Base-by-base conservation (phyloP, 352 stramenopile species). In the Nothophytophthora sp. region DNA sequence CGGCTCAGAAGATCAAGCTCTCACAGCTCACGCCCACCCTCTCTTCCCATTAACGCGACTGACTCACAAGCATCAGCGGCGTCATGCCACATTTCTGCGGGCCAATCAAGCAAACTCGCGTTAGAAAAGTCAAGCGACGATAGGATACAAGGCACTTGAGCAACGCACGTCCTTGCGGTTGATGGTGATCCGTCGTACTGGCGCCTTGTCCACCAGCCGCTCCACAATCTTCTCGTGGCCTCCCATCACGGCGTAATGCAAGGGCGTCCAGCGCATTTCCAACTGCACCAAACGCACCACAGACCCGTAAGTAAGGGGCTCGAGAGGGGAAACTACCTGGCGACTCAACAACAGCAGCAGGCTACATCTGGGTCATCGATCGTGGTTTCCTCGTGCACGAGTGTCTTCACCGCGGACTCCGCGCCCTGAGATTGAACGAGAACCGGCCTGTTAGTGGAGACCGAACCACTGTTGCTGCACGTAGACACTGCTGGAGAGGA, bases 201-300 rank as follows among this genome's bases (percentile, higher is more conserved):
- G 82, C 11, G 82, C 73, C 50, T 90, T 87, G 29, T 88, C 78
- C 9, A 92, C 39, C 22, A 92, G 60, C 4, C 63, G 66, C 40
- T 55, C 56, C 1, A 67, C 79, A 29, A 88, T 75, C 5, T 59
- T 57, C 40, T 81, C 73, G 24, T 90, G 76, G 19, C 76, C 79
- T 36, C 79, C 79, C 77, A 92, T 89, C n/a, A 85, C 68, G 5
- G 82, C 79, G 23, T 84, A 90, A 38, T 92, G 82, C 23, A 92
- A 53, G 0, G 79, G 79, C n/a, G 77, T 92, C 82, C 79, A 92
- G 9, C 73, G 70, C 75, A 87, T 90, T 38, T 90, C 82, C 18
- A 88, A 52, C 82, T 92, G 22, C n/a, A n/a, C n/a, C n/a, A n/a
- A n/a, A n/a, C n/a, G n/a, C n/a, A n/a, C n/a, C n/a, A n/a, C n/a